These are phyloP conservation scores for Plasmodium knowlesi DNA, from an alignment of 169 alveolate genomes.

Conservation along the genomic window DNA sequence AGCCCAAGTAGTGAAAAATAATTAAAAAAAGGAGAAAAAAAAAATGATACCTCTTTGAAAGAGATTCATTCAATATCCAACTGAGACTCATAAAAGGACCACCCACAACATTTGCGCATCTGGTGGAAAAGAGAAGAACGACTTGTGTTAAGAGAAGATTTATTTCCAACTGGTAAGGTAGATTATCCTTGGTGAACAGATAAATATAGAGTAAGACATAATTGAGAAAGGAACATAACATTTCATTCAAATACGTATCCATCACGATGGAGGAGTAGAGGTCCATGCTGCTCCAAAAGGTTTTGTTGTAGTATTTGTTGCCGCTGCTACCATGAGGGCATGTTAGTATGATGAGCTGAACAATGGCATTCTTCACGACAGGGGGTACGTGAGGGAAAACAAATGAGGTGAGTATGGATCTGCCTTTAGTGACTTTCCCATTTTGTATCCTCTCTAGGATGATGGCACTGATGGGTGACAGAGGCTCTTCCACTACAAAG, in stretches of 20 bases:
- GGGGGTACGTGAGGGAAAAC: constrained; percentile 15
- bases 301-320: constrained; percentile 8
- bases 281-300: constrained; percentile 2
- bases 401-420: constrained; percentile 15
- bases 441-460: constrained; percentile 16
- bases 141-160: constrained; percentile 39
- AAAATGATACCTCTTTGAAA: background rate
- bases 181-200: constrained; percentile 27
- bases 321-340: constrained; percentile 4
- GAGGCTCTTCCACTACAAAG: background rate
- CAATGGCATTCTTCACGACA: background rate
- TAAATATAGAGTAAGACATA: constrained; percentile 24
- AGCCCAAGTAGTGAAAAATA: constrained; percentile 33
- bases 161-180: constrained; percentile 13
- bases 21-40: background rate
- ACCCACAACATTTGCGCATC: constrained; percentile 1
- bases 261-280: constrained; percentile 39
- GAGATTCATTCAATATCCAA: constrained; percentile 32
- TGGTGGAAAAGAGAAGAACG: constrained; percentile 3
- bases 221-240: constrained; percentile 39
- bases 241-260: constrained; percentile 35
- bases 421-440: background rate
- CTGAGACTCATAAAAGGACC: constrained; percentile 67
- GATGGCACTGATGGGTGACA: background rate
- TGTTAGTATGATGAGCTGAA: background rate